phyloP scores from a whole-genome alignment of 306 rosid species.

The Heteromeles arbutifolia region DNA sequence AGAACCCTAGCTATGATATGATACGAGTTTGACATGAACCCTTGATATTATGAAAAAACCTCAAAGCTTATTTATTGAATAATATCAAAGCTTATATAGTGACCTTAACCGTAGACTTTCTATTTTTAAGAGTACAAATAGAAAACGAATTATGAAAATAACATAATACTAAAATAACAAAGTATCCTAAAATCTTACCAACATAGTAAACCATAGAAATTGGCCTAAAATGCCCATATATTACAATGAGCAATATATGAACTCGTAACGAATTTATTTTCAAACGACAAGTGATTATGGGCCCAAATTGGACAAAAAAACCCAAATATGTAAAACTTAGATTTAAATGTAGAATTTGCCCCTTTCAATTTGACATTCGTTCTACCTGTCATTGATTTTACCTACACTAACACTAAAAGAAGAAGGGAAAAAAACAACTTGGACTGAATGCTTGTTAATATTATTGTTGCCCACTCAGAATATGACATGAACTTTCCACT shows the following conservation, averaged over 20 bases:
- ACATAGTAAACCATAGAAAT: no score
- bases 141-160: no score
- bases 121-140: no score
- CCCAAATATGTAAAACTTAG: not conserved
- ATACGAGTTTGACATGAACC: not conserved
- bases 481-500: not conserved
- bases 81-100: no score
- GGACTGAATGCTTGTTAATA: not conserved
- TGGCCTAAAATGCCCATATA: not conserved
- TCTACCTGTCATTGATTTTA: not conserved
- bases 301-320: not conserved
- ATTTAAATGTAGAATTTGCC: no score
- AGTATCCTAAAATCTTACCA: no score
- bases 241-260: not conserved
- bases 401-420: no score
- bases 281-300: not conserved
- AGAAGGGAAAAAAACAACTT: not conserved
- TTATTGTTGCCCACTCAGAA: not conserved
- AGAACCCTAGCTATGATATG: not conserved
- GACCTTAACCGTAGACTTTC: no score
- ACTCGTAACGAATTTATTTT: not conserved
- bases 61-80: no score
- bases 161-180: no score
- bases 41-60: no score
- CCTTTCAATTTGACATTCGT: not conserved